These are phyloP conservation scores for Ophiostoma novo-ulmi DNA, from an alignment of 2,329 filamentous ascomycete genomes.

Conservation along the genomic window DNA sequence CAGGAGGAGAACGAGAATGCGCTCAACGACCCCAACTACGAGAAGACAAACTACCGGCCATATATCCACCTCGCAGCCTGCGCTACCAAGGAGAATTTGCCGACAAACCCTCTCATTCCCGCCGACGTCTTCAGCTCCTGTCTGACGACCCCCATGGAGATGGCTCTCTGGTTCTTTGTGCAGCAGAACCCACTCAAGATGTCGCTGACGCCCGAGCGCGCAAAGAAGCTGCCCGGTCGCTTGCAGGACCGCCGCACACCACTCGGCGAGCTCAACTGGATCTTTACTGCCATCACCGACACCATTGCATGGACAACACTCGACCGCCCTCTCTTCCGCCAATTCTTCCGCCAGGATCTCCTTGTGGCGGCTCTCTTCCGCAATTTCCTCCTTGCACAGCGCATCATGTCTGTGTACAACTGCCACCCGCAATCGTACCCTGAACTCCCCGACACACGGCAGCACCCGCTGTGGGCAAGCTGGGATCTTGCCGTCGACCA, in stretches of 20 bases:
- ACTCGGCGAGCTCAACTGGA: conserved; percentile 96
- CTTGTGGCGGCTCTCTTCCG: conserved; percentile 98
- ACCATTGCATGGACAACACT: conserved; percentile 98
- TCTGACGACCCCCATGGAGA: conserved; percentile 93
- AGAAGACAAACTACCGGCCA: conserved; percentile 63
- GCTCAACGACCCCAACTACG: conserved; percentile 73
- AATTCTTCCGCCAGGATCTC: conserved; percentile 92
- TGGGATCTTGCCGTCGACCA: conserved; percentile 98
- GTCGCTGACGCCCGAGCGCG: conserved; percentile 70
- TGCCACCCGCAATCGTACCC: conserved; percentile 93
- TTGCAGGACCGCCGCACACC: conserved; percentile 91
- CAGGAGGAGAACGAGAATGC: conserved; percentile 75
- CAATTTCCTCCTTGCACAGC: conserved; percentile 89
- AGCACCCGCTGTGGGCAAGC: conserved; percentile 92
- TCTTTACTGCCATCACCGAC: conserved; percentile 97
- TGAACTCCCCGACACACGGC: conserved; percentile 85
- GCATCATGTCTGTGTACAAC: conserved; percentile 93
- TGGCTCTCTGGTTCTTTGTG: conserved; percentile 94
- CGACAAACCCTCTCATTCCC: conserved; percentile 87
- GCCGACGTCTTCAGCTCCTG: conserved; percentile 96
- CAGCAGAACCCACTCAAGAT: conserved; percentile 76
- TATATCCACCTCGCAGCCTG: conserved; percentile 92
- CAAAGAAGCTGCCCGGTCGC: conserved; percentile 82
- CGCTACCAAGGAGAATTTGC: conserved; percentile 81
- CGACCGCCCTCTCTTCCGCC: conserved; percentile 85